phyloP scores from a whole-genome alignment of 495 filamentous ascomycete species.

The Aspergillus conjunctus region DNA sequence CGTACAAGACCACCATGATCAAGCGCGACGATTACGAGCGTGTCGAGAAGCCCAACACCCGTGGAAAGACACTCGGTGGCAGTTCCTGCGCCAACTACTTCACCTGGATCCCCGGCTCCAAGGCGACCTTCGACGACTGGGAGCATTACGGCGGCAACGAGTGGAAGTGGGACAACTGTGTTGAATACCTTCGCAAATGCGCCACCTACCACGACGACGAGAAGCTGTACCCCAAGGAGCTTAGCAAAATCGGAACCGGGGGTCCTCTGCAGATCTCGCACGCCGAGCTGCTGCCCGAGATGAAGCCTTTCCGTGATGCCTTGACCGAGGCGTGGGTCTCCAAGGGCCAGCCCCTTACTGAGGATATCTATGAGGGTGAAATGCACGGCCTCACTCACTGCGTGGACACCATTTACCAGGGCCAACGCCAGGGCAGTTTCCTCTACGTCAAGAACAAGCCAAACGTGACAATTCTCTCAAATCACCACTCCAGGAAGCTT shows the following conservation, averaged over 20 bases:
- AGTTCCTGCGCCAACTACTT: conserved; percentile 57
- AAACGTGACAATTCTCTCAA: conserved; percentile 56
- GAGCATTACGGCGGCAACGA: conserved; percentile 54
- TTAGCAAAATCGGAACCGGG: conserved; percentile 50
- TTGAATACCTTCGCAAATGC: conserved; percentile 57
- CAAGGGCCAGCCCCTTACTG: conserved; percentile 52
- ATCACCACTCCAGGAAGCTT: conserved; percentile 52
- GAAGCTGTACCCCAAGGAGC: conserved; percentile 35
- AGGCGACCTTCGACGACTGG: conserved; percentile 61
- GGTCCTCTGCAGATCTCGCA: conserved; percentile 60
- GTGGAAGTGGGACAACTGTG: conserved; percentile 58
- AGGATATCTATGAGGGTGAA: conserved; percentile 59
- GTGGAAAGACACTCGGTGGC: conserved; percentile 58
- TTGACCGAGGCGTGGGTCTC: conserved; percentile 58
- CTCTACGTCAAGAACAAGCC: conserved; percentile 55
- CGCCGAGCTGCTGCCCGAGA: conserved; percentile 56
- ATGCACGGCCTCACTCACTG: conserved; percentile 58
- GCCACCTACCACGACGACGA: conserved; percentile 60
- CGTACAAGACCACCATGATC: conserved; percentile 65
- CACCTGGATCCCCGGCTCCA: conserved; percentile 58
- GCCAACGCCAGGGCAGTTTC: conserved; percentile 55
- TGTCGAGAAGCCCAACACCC: conserved; percentile 62
- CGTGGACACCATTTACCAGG: conserved; percentile 60
- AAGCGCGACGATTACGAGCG: conserved; percentile 62
- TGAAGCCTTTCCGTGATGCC: conserved; percentile 56